Evolutionary conservation across 148 eudicot species (phyloP).

Genomic region (Mesembryanthemum crystallinum): DNA sequence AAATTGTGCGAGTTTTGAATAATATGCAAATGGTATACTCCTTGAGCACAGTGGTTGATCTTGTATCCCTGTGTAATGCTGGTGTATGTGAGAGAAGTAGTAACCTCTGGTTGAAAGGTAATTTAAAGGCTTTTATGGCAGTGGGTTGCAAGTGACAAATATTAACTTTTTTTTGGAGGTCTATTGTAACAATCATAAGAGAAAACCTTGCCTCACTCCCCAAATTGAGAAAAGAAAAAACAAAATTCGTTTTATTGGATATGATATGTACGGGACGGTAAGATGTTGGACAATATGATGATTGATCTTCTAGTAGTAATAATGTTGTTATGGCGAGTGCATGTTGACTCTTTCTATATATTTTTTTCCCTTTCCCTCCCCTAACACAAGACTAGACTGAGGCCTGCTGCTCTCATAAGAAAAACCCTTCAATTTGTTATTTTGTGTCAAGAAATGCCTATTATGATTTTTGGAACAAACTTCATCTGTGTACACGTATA

Average conservation of each 20-base stretch:
- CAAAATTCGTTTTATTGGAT: too few relatives aligned
- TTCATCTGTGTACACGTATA: not conserved
- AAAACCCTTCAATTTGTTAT: not conserved
- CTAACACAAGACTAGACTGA: not conserved
- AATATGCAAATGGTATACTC: not conserved
- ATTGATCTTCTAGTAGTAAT: too few relatives aligned
- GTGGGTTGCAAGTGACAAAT: too few relatives aligned
- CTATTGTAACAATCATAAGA: too few relatives aligned
- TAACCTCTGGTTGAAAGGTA: not conserved
- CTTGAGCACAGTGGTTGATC: not conserved
- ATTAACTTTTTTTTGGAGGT: too few relatives aligned
- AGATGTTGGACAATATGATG: too few relatives aligned
- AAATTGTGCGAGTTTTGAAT: not conserved
- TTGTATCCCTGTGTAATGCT: not conserved
- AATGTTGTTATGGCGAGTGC: too few relatives aligned
- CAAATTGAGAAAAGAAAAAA: too few relatives aligned
- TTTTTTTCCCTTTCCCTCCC: not conserved
- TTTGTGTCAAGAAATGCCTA: not conserved
- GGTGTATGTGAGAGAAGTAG: not conserved
- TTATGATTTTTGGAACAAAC: not conserved
- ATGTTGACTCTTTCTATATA: not conserved
- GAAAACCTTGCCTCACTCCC: too few relatives aligned
- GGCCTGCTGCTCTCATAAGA: not conserved
- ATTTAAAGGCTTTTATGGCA: not conserved
- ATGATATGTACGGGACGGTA: too few relatives aligned